A percentile compares a stretch with the other conserved stretches of the same genome.
phyloP scores from a whole-genome alignment of 768 basidiomycete species.

The Lactarius indigo region DNA sequence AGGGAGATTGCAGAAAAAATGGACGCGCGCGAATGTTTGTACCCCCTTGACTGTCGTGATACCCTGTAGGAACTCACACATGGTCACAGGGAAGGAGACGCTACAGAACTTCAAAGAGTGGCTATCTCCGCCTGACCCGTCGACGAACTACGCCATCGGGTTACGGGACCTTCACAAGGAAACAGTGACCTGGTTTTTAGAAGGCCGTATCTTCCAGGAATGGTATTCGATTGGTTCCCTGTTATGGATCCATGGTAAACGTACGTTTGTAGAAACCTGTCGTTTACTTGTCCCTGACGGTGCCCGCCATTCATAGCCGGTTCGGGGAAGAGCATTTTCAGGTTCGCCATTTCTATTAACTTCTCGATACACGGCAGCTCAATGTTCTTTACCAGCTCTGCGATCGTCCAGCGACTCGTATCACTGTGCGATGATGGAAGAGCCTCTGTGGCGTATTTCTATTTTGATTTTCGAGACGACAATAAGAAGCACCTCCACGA shows the following conservation, averaged over 20 bases:
- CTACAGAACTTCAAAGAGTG: neutral
- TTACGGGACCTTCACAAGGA: neutral
- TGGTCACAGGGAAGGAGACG: neutral
- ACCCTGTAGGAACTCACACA: neutral
- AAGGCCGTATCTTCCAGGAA: neutral
- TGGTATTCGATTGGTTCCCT: neutral
- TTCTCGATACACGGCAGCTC: neutral
- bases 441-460: neutral
- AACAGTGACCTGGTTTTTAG: neutral
- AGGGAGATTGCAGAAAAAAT: neutral
- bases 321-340: neutral
- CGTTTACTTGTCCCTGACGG: neutral
- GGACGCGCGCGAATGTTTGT: neutral
- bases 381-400: neutral
- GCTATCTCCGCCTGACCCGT: neutral
- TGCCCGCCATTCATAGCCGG: neutral
- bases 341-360: neutral
- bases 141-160: neutral
- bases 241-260: neutral
- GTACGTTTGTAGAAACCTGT: neutral
- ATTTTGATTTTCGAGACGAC: neutral
- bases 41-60: neutral
- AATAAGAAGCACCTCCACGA: neutral
- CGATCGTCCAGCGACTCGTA: neutral
- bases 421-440: neutral